phyloP scores from a whole-genome alignment of 1,139 yeast species.

The Starmera stellimalicola region DNA sequence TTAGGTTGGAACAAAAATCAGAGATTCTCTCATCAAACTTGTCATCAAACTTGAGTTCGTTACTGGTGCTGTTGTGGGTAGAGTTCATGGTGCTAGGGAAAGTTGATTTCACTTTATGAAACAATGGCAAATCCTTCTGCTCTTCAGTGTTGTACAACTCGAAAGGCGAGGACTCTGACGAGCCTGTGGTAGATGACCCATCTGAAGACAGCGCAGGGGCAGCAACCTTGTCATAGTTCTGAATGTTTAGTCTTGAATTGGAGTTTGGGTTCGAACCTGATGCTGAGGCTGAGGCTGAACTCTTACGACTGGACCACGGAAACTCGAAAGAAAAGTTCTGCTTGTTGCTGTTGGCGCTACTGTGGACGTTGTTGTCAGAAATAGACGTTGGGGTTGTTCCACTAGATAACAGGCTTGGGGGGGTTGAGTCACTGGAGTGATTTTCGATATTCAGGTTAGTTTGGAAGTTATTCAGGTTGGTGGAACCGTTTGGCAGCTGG shows the following conservation, averaged over 20 bases:
- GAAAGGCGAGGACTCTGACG: slow-evolving; percentile 17
- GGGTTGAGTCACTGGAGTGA: neutral
- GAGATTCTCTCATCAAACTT: slow-evolving; percentile 37
- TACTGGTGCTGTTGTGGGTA: slow-evolving; percentile 1
- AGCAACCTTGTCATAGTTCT: neutral
- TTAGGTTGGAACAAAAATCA: slow-evolving; percentile 67
- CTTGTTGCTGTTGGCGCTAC: no score
- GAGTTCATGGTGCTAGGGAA: slow-evolving; percentile 7
- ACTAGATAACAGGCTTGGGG: slow-evolving; percentile 2
- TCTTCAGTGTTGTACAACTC: slow-evolving; percentile 16
- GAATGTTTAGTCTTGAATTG: neutral
- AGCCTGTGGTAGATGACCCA: slow-evolving; percentile 13
- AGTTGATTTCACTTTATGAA: slow-evolving; percentile 9
- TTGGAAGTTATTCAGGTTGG: neutral
- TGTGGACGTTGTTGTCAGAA: slow-evolving; percentile 2
- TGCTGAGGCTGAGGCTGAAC: slow-evolving; percentile 4
- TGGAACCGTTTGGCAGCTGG: slow-evolving; percentile 1
- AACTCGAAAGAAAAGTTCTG: slow-evolving; percentile 30
- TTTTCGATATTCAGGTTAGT: neutral
- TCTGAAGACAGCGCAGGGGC: slow-evolving; percentile 19
- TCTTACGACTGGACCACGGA: slow-evolving; percentile 25
- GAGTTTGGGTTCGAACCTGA: slow-evolving; percentile 3
- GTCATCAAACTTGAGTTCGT: slow-evolving; percentile 28
- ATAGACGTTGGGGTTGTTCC: neutral
- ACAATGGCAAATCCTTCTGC: slow-evolving; percentile 12